Evolutionary conservation across 2,329 filamentous ascomycete species (phyloP).

Genomic region (Didymella lethalis): DNA sequence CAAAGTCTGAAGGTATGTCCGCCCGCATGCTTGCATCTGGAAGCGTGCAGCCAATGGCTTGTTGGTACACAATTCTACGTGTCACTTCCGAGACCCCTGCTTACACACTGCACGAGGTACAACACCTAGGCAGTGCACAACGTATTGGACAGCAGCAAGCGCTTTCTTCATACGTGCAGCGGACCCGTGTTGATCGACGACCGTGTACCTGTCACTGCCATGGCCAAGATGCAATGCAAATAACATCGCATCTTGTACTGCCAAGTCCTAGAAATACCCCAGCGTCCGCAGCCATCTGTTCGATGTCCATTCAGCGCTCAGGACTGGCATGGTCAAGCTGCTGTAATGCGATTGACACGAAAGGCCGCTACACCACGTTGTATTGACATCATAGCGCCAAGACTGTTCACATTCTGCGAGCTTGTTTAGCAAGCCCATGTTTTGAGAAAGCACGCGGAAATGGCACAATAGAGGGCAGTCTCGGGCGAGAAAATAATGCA

Average conservation of each 20-base stretch:
- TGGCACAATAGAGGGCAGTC: not conserved
- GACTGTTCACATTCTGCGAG: not conserved
- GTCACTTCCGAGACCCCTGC: constrained; percentile 18
- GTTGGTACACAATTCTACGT: constrained; percentile 4
- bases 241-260: not conserved
- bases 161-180: constrained; percentile 13
- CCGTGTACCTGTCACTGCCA: constrained; percentile 16
- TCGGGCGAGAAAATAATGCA: not conserved
- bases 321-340: not conserved
- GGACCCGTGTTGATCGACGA: not conserved
- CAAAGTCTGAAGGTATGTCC: constrained; percentile 6
- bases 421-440: not conserved
- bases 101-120: constrained; percentile 18
- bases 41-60: constrained; percentile 23
- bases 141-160: constrained; percentile 28
- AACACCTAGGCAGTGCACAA: constrained; percentile 20
- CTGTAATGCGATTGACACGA: not conserved
- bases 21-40: constrained; percentile 6
- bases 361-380: not conserved
- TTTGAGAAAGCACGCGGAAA: not conserved
- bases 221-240: not conserved
- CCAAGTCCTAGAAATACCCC: not conserved
- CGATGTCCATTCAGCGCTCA: not conserved
- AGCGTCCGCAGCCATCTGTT: not conserved
- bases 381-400: not conserved